Base-by-base conservation (phyloP, 768 basidiomycete species). In the Tricholoma hemisulphureum region DNA sequence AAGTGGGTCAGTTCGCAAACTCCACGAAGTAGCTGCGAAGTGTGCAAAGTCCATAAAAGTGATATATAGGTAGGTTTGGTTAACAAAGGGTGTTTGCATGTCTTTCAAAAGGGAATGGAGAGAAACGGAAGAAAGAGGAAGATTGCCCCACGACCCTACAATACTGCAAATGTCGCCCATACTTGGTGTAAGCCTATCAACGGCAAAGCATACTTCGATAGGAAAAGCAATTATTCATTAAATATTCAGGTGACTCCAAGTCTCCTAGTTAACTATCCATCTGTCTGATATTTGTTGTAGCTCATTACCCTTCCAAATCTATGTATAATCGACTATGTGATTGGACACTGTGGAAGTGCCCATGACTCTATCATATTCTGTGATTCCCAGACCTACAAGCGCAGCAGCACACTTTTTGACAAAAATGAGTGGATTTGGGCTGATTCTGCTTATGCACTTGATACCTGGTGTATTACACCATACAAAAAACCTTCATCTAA, bases 341-440 rank as follows among this genome's bases (percentile, higher is more conserved):
- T 64, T 69, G 76, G 76, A 3, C 59, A 62, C 46, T 64, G 69
- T 21, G 75, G 74, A 11, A 75, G 73, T 57, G 62, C 64, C 13
- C 76, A 77, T 61, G 71, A 77, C 62, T 57, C 75, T 10, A 68
- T 67, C 5, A 73, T 72, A 8, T 77, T 61, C n/a, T n/a, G 62
- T n/a, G n/a, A n/a, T n/a, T n/a, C n/a, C n/a, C n/a, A n/a, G n/a
- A n/a, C n/a, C n/a, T n/a, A n/a, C n/a, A n/a, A 13, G 37, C n/a
- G 37, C 37, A 39, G 37, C n/a, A n/a, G n/a, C n/a, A 39, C 37
- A 5, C n/a, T n/a, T 14, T 39, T 39, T n/a, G 18, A 14, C 4
- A 39, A 4, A 8, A 39, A 39, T 39, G n/a, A 39, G 16, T 39
- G 16, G 8, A 39, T n/a, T 14, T n/a, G 37, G 37, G 37, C 29